Evolutionary conservation across 2,329 filamentous ascomycete species (phyloP).

Genomic region (Graphilbum sp.): DNA sequence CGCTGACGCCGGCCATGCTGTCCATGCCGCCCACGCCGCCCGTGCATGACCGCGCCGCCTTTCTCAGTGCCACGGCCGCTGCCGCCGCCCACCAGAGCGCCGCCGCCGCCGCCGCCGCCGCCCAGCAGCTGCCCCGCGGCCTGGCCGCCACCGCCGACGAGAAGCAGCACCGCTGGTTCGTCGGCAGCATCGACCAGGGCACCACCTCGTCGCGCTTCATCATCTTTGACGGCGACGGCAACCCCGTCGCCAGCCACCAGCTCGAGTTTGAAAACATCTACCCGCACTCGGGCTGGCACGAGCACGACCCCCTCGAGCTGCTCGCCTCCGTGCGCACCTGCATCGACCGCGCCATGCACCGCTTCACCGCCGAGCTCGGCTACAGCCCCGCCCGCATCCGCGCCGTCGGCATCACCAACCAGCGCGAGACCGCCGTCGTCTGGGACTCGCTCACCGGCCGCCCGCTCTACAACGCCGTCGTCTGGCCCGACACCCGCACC

Average conservation of each 20-base stretch:
- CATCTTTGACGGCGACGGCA: slow-evolving; percentile 69
- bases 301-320: slow-evolving; percentile 69
- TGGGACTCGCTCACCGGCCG: slow-evolving; percentile 74
- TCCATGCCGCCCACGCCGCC: too few species aligned
- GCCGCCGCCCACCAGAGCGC: too few species aligned
- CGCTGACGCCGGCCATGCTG: too few species aligned
- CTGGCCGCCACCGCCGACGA: slow-evolving; percentile 18
- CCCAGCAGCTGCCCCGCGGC: slow-evolving; percentile 14
- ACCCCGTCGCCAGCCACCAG: slow-evolving; percentile 68
- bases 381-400: slow-evolving; percentile 53
- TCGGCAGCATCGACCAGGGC: slow-evolving; percentile 81
- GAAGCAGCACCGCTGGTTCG: slow-evolving; percentile 38
- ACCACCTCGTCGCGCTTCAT: slow-evolving; percentile 82
- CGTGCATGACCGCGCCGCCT: too few species aligned
- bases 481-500: slow-evolving; percentile 80
- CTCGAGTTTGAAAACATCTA: slow-evolving; percentile 77
- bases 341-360: slow-evolving; percentile 57
- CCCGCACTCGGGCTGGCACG: slow-evolving; percentile 81
- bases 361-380: slow-evolving; percentile 50
- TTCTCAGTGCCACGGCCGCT: too few species aligned
- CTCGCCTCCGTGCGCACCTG: slow-evolving; percentile 61
- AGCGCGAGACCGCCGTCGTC: slow-evolving; percentile 74
- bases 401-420: slow-evolving; percentile 74
- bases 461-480: slow-evolving; percentile 69
- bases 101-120: not conserved